Evolutionary conservation across 2,329 filamentous ascomycete genomes (phyloP).

Genomic region (Aspergillus felis): DNA sequence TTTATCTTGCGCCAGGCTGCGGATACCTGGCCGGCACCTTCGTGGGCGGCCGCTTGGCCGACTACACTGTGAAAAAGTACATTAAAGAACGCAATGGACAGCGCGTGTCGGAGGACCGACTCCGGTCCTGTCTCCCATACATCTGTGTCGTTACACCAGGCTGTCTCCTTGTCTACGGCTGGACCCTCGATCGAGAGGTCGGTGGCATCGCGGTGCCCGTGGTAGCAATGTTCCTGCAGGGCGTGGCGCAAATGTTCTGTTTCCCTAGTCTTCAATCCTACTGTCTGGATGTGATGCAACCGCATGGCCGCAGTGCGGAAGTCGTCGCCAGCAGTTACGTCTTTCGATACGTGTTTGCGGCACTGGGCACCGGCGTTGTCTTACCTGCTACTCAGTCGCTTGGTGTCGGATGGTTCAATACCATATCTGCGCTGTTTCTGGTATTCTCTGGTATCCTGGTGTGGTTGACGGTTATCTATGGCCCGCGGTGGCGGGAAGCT

Average conservation of each 20-base stretch:
- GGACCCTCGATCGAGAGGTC: constrained; percentile 54
- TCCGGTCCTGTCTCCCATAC: constrained; percentile 57
- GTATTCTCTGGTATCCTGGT: constrained; percentile 44
- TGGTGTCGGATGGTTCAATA: constrained; percentile 78
- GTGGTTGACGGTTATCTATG: constrained; percentile 49
- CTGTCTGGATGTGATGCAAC: constrained; percentile 76
- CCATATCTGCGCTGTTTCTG: constrained; percentile 60
- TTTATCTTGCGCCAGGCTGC: constrained; percentile 69
- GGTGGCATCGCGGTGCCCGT: constrained; percentile 60
- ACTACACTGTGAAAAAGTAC: constrained; percentile 62
- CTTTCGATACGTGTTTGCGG: constrained; percentile 70
- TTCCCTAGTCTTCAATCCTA: constrained; percentile 76
- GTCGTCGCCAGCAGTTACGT: constrained; percentile 80
- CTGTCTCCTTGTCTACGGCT: constrained; percentile 67
- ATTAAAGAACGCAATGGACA: constrained; percentile 54
- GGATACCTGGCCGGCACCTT: constrained; percentile 68
- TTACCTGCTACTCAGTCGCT: constrained; percentile 70
- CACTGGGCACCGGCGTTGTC: constrained; percentile 65
- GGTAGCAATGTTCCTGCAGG: constrained; percentile 70
- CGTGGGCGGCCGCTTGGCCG: constrained; percentile 68
- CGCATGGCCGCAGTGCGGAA: constrained; percentile 58
- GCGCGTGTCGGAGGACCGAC: constrained; percentile 65
- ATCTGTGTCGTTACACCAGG: constrained; percentile 56
- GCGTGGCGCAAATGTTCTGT: constrained; percentile 69
- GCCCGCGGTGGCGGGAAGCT: constrained; percentile 50